Evolutionary conservation across 1,284 basidiomycete genomes (phyloP).

Genomic region (Fomitopsis schrenkii): DNA sequence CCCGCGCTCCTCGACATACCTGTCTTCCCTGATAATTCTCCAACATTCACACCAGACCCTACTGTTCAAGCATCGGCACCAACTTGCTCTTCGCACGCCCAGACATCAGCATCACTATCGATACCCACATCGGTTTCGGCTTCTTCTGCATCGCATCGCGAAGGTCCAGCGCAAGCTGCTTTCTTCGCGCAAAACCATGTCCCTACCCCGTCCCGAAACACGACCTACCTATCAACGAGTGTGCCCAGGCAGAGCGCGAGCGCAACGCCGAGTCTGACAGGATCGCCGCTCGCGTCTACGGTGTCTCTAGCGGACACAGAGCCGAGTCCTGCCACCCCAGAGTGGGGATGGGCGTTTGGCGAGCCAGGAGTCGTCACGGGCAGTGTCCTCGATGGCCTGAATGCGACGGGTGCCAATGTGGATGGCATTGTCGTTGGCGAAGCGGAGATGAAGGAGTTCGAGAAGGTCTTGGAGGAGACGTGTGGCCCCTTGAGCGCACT

Average conservation of each 20-base stretch:
- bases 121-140: not conserved
- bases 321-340: slow-evolving; percentile 21
- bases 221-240: not conserved
- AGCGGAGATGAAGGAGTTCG: slow-evolving; percentile 2
- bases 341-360: slow-evolving; percentile 6
- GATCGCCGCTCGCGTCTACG: slow-evolving; percentile 28
- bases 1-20: slow-evolving; percentile 31
- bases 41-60: not conserved
- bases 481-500: not conserved
- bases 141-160: not conserved
- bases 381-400: not conserved
- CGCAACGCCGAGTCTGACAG: slow-evolving; percentile 5
- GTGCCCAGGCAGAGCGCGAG: not conserved
- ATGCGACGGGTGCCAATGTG: not conserved
- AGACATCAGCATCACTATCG: not conserved
- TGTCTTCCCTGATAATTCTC: not conserved
- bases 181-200: not conserved
- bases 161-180: not conserved
- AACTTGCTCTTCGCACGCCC: not conserved
- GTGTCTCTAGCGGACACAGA: slow-evolving; percentile 29
- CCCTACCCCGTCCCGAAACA: not conserved
- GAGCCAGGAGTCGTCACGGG: not conserved
- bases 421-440: not conserved
- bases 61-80: not conserved
- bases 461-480: slow-evolving; percentile 5